A percentile compares a stretch with the other conserved stretches of the same genome.
These are phyloP conservation scores for Rhodotorula mucilaginosa DNA, from an alignment of 1,284 basidiomycete species.

Conservation along the genomic window DNA sequence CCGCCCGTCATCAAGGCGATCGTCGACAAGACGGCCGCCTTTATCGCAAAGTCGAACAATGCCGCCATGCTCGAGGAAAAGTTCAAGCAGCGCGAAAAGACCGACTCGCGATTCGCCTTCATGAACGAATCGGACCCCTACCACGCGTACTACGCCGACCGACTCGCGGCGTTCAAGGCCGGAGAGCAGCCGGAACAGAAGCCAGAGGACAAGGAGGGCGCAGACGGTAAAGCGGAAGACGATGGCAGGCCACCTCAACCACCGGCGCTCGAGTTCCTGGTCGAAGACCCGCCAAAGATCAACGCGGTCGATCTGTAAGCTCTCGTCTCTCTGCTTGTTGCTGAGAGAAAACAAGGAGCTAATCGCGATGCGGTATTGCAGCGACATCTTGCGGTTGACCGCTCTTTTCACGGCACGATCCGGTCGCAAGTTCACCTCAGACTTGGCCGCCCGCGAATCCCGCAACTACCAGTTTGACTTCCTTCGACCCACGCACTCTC, in stretches of 20 bases:
- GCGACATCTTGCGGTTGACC: slow-evolving; percentile 62
- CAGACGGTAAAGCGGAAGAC: slow-evolving; percentile 43
- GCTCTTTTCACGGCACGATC: slow-evolving; percentile 92
- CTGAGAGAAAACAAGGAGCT: slow-evolving; percentile 33
- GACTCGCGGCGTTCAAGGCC: slow-evolving; percentile 70
- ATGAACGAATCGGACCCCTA: slow-evolving; percentile 87
- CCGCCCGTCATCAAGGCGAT: slow-evolving; percentile 64
- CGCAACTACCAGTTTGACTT: slow-evolving; percentile 99
- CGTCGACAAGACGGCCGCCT: slow-evolving; percentile 93
- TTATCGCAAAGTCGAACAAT: slow-evolving; percentile 85
- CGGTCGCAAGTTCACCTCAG: slow-evolving; percentile 79
- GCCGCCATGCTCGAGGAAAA: slow-evolving; percentile 89
- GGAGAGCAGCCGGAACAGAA: slow-evolving; percentile 56
- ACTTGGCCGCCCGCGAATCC: slow-evolving; percentile 81
- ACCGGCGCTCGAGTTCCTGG: slow-evolving; percentile 67
- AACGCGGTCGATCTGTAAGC: slow-evolving; percentile 83
- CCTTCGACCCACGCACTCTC: slow-evolving; percentile 87
- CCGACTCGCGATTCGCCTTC: slow-evolving; percentile 95
- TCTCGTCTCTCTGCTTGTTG: background rate
- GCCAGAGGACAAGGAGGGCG: slow-evolving; percentile 37
- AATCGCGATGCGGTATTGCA: slow-evolving; percentile 11
- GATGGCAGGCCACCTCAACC: slow-evolving; percentile 64
- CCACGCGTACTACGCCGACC: slow-evolving; percentile 92
- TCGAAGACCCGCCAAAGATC: slow-evolving; percentile 78
- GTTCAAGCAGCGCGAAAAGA: slow-evolving; percentile 88